These are phyloP conservation scores for Sordariomycetes sp. DNA, from an alignment of 2,329 filamentous ascomycete species.

Conservation along the genomic window DNA sequence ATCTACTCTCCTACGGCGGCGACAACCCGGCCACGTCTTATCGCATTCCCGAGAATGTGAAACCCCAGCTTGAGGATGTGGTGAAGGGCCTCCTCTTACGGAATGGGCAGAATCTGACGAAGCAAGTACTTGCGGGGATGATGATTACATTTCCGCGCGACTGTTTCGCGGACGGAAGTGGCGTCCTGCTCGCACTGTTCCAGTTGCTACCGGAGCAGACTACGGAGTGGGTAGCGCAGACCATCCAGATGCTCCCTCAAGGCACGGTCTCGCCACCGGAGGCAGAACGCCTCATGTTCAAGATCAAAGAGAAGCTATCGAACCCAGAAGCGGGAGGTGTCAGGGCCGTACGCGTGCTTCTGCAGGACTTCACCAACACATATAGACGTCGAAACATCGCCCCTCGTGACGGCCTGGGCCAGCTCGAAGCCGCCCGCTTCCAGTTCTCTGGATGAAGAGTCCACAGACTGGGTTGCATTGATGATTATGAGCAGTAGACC, in stretches of 20 bases:
- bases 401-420: constrained; percentile 82
- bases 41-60: constrained; percentile 46
- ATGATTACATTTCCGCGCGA: constrained; percentile 98
- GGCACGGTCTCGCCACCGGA: constrained; percentile 76
- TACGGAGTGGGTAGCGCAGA: constrained; percentile 72
- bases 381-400: constrained; percentile 92
- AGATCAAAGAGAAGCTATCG: constrained; percentile 69
- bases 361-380: constrained; percentile 95
- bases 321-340: constrained; percentile 51
- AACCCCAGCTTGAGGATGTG: constrained; percentile 59
- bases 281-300: constrained; percentile 68
- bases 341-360: constrained; percentile 70
- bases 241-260: constrained; percentile 72
- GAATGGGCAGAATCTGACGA: constrained; percentile 71
- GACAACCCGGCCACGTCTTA: constrained; percentile 59
- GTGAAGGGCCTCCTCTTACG: constrained; percentile 63
- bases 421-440: constrained; percentile 80
- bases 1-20: constrained; percentile 81
- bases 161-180: constrained; percentile 90
- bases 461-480: no score
- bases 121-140: constrained; percentile 91
- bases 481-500: no score
- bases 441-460: constrained; percentile 49
- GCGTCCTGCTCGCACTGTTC: constrained; percentile 83
- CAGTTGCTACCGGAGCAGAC: constrained; percentile 76